phyloP scores from a whole-genome alignment of 2,329 filamentous ascomycete genomes.

The Phoma sp. region DNA sequence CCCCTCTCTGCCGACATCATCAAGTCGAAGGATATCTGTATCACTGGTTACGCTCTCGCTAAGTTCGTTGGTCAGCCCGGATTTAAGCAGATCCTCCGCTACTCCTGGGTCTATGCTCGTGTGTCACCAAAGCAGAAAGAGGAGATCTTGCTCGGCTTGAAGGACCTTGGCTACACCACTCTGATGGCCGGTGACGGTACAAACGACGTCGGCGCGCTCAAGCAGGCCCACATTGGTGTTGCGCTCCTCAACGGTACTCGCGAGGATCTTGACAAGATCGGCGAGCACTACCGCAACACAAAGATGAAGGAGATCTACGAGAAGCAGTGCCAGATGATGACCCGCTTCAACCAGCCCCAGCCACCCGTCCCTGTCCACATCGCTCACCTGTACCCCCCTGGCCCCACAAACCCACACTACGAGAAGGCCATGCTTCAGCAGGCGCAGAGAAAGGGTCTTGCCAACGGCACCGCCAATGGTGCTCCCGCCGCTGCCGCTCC shows the following conservation, averaged over 20 bases:
- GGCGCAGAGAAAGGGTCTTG: slow-evolving; percentile 75
- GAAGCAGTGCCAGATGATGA: slow-evolving; percentile 91
- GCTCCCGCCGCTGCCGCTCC: slow-evolving; percentile 32
- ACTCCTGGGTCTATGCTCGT: slow-evolving; percentile 97
- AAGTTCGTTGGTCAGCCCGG: slow-evolving; percentile 85
- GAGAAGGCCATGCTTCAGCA: slow-evolving; percentile 89
- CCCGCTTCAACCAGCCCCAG: slow-evolving; percentile 88
- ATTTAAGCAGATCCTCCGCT: slow-evolving; percentile 77
- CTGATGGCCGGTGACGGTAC: slow-evolving; percentile 99
- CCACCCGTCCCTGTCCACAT: slow-evolving; percentile 94
- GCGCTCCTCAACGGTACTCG: slow-evolving; percentile 93
- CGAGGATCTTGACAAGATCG: slow-evolving; percentile 88
- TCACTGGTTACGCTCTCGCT: slow-evolving; percentile 90
- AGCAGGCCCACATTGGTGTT: slow-evolving; percentile 97
- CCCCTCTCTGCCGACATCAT: slow-evolving; percentile 82
- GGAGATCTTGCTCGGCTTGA: slow-evolving; percentile 94
- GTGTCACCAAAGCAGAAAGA: slow-evolving; percentile 99
- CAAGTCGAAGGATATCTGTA: slow-evolving; percentile 86
- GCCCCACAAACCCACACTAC: slow-evolving; percentile 90
- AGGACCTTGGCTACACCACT: slow-evolving; percentile 96
- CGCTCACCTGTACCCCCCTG: slow-evolving; percentile 91
- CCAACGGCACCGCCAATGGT: slow-evolving; percentile 47
- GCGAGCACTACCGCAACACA: slow-evolving; percentile 89
- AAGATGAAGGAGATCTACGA: slow-evolving; percentile 99
- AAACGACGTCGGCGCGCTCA: slow-evolving; percentile 95